A percentile compares a stretch with the other conserved stretches of the same genome.
Evolutionary conservation across 78 protist species (phyloP).

Genomic region (slime mould (Dictyostelium discoideum)): DNA sequence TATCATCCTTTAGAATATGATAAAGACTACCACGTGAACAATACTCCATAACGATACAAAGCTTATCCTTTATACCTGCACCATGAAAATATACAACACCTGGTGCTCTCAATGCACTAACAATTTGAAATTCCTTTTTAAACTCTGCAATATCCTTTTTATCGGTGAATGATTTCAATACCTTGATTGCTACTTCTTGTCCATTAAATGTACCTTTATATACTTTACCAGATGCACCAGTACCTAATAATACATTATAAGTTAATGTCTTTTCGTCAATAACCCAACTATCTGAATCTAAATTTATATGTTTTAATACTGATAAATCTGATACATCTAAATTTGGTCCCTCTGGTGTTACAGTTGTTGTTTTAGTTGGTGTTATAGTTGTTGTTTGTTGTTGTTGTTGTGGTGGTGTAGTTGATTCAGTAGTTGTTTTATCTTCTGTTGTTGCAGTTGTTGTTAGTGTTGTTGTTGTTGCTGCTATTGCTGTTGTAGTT

Average conservation of each 20-base stretch:
- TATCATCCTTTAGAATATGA: conserved; percentile 73
- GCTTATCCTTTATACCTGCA: conserved; percentile 73
- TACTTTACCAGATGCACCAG: conserved; percentile 83
- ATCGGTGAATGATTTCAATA: conserved; percentile 73
- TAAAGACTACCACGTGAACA: conserved; percentile 78
- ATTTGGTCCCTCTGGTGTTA: background rate
- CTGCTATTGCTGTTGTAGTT: background rate
- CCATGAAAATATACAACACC: conserved; percentile 75
- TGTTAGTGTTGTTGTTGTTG: background rate
- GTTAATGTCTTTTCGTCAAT: conserved; percentile 40
- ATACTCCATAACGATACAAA: conserved; percentile 83
- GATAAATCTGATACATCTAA: conserved; percentile 39
- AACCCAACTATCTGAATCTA: conserved; percentile 56
- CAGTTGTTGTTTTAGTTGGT: background rate
- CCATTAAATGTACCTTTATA: conserved; percentile 75
- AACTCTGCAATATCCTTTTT: conserved; percentile 75
- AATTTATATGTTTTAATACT: conserved; percentile 59
- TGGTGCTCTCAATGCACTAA: conserved; percentile 68
- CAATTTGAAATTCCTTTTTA: conserved; percentile 85
- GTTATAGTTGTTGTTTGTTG: background rate
- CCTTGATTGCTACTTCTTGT: conserved; percentile 76
- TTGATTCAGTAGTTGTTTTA: background rate
- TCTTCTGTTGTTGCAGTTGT: background rate
- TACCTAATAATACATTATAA: conserved; percentile 23
- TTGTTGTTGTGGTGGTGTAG: background rate